A percentile compares a stretch with the other conserved stretches of the same genome.
These are phyloP conservation scores for Atkinsonella texensis DNA, from an alignment of 2,329 filamentous ascomycete species.

Conservation along the genomic window DNA sequence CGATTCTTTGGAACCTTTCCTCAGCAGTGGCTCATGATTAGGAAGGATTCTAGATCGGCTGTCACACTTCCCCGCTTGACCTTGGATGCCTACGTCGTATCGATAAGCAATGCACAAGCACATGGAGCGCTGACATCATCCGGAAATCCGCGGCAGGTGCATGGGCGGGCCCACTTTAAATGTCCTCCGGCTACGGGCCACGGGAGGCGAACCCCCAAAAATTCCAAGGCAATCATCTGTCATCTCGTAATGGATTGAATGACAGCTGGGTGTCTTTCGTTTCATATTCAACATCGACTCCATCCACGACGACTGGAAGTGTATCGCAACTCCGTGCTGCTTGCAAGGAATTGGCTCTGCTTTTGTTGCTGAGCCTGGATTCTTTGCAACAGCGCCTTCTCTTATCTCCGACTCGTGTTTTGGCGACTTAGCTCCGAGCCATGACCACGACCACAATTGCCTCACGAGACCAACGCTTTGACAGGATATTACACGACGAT, in stretches of 20 bases:
- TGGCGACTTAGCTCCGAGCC: not conserved
- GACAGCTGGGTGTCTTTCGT: too few species aligned
- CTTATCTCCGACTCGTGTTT: not conserved
- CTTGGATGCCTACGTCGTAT: not conserved
- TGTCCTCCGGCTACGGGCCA: conserved; percentile 5
- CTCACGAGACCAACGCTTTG: conserved; percentile 15
- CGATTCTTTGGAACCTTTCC: too few species aligned
- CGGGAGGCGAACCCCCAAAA: not conserved
- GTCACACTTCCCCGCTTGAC: not conserved
- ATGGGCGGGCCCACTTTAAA: not conserved
- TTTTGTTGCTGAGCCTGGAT: not conserved
- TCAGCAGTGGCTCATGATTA: too few species aligned
- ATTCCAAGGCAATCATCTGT: conserved; percentile 5
- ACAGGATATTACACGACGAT: conserved; percentile 16
- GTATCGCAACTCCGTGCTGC: not conserved
- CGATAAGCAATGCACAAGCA: conserved; percentile 4
- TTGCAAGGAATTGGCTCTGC: conserved; percentile 4
- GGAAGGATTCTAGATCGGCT: too few species aligned
- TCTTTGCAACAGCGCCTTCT: not conserved
- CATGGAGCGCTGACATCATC: conserved; percentile 6
- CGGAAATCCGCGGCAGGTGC: conserved; percentile 4
- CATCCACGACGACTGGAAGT: not conserved
- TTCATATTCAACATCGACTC: too few species aligned
- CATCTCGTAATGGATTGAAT: conserved; percentile 3
- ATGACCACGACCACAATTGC: conserved; percentile 7